Evolutionary conservation across 2,329 filamentous ascomycete species (phyloP).

Genomic region (Drechslera avenae): DNA sequence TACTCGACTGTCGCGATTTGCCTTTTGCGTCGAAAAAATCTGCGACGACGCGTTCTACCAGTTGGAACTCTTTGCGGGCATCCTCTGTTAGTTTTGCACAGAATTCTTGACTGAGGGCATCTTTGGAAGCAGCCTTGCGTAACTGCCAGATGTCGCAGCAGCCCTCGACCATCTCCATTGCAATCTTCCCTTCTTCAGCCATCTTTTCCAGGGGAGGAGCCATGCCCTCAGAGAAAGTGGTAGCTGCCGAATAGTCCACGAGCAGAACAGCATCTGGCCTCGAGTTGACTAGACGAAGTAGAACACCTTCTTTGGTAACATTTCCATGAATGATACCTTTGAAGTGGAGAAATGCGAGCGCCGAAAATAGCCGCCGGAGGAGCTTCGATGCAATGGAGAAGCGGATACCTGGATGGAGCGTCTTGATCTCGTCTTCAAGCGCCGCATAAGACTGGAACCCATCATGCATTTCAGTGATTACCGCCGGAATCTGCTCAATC

Average conservation of each 20-base stretch:
- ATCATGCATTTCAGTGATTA: constrained; percentile 23
- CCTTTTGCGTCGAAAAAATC: constrained; percentile 13
- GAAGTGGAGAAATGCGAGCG: constrained; percentile 21
- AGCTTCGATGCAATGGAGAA: constrained; percentile 19
- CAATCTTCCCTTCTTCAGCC: constrained; percentile 10
- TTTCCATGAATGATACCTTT: constrained; percentile 18
- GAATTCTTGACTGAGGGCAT: constrained; percentile 5
- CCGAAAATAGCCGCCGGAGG: constrained; percentile 22
- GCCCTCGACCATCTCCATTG: constrained; percentile 21
- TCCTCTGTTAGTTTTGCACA: constrained; percentile 10
- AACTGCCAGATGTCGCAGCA: constrained; percentile 27
- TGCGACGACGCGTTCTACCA: constrained; percentile 12
- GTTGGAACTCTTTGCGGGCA: constrained; percentile 10
- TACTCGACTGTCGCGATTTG: neutral
- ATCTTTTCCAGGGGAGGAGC: constrained; percentile 13
- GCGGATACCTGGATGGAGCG: constrained; percentile 17
- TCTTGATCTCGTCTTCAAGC: constrained; percentile 7
- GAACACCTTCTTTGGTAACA: constrained; percentile 13
- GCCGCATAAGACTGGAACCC: constrained; percentile 13
- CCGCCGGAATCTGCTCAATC: constrained; percentile 14
- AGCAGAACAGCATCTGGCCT: constrained; percentile 13
- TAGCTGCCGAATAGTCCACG: constrained; percentile 18
- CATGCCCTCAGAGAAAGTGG: neutral
- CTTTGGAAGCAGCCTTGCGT: constrained; percentile 14
- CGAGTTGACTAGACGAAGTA: constrained; percentile 13